Evolutionary conservation across 2,329 filamentous ascomycete genomes (phyloP), one percentile per base, ranked within the genome.

Genomic region (Pestalotiopsis fici): DNA sequence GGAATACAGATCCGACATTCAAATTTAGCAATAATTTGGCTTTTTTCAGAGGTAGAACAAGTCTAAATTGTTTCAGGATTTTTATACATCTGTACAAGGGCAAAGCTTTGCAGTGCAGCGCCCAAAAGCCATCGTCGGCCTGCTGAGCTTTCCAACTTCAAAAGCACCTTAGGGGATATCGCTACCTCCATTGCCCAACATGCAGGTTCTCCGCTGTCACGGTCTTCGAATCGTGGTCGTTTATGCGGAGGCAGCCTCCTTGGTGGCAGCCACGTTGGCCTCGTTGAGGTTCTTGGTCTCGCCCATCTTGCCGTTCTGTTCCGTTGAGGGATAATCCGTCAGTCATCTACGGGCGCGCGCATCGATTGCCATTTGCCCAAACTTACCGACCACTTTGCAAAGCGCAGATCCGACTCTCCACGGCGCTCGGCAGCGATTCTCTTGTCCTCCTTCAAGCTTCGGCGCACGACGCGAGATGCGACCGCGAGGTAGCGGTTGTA

Each of bases 401-500:
- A 97, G 83, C 91, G 91, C 76, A 99, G 84, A 66, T 98, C 95
- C 84, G 91, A 91, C 83, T 94, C 90, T 79, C 94, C 95, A 81
- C 96, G 91, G 80, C 93, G 91, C 89, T 98, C 96, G 72, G 95
- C 94, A 74, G 82, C 81, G 74, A 98, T 83, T 85, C 96, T 90
- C 87, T 94, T 92, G 68, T 96, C 93, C 79, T 99, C 96, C 89
- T 98, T 98, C 82, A 99, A 88, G 82, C 94, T 97, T 82, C 94
- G 93, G 86, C 97, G 96, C 82, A 99, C 93, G 80, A 93, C 93
- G 83, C 95, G 94, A 83, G 95, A 90, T 79, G 96, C 94, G 85
- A 99, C 90, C 80, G 95, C 91, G 81, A 99, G 91, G 91, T 98
- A 98, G 87, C 95, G 96, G 92, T 99, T 99, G 93, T 99, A 99